Evolutionary conservation across 345 rosid genomes (phyloP).

Genomic region (Conringia planisiliqua): DNA sequence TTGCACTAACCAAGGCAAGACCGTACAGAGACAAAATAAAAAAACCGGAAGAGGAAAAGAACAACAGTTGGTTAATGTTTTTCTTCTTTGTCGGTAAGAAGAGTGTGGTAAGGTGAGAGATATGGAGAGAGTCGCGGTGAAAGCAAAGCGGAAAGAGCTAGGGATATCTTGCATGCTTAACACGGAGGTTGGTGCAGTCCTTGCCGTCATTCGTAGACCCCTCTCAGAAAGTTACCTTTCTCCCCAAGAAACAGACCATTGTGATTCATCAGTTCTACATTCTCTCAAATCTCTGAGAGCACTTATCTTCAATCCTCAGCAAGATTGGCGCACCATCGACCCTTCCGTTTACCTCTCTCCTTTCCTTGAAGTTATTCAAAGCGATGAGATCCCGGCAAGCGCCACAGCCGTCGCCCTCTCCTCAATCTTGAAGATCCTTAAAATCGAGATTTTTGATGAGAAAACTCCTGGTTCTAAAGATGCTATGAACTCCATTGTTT

Average conservation of each 20-base stretch:
- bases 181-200: slow-evolving; percentile 86
- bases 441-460: slow-evolving; percentile 63
- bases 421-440: slow-evolving; percentile 61
- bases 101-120: background rate
- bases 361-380: slow-evolving; percentile 75
- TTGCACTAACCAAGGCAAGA: slow-evolving; percentile 29
- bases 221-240: slow-evolving; percentile 35
- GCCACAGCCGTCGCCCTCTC: slow-evolving; percentile 73
- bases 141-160: slow-evolving; percentile 49
- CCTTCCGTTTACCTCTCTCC: slow-evolving; percentile 80
- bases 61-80: background rate
- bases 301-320: slow-evolving; percentile 85
- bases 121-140: slow-evolving; percentile 28
- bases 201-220: slow-evolving; percentile 76
- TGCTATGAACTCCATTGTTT: slow-evolving; percentile 51
- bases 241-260: slow-evolving; percentile 46
- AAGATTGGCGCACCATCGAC: slow-evolving; percentile 74
- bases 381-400: slow-evolving; percentile 69
- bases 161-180: slow-evolving; percentile 88
- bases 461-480: slow-evolving; percentile 76
- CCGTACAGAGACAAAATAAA: slow-evolving; percentile 7
- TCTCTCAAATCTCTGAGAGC: slow-evolving; percentile 75
- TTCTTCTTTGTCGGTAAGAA: background rate
- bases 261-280: slow-evolving; percentile 53
- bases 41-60: background rate